A percentile compares a stretch with the other conserved stretches of the same genome.
Conservation (phyloP, 2,329 filamentous ascomycete species). For the Neofusicoccum umdonicola region DNA sequence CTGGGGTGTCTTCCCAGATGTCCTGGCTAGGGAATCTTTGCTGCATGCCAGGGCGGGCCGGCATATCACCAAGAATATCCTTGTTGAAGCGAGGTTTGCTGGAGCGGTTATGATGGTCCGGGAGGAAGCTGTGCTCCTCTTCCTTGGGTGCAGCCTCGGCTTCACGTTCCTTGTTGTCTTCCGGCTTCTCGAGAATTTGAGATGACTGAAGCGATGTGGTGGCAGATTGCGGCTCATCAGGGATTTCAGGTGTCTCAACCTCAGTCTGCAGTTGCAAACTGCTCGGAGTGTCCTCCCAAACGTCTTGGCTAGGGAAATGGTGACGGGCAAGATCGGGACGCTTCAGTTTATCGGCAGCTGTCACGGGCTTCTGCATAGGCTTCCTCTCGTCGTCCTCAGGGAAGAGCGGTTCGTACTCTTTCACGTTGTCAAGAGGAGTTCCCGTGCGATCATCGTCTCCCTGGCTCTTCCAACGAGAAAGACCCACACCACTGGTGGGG, state of each 20-base stretch:
- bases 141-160: constrained; percentile 42
- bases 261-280: constrained; percentile 75
- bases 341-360: constrained; percentile 57
- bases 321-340: constrained; percentile 49
- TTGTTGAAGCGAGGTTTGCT: constrained; percentile 59
- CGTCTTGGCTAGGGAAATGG: constrained; percentile 89
- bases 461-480: constrained; percentile 55
- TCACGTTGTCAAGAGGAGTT: constrained; percentile 79
- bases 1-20: constrained; percentile 91
- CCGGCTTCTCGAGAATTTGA: constrained; percentile 45
- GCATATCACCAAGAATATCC: constrained; percentile 46
- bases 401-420: constrained; percentile 94
- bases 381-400: constrained; percentile 65
- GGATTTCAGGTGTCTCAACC: constrained; percentile 75
- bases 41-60: constrained; percentile 55
- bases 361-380: constrained; percentile 51
- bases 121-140: constrained; percentile 43
- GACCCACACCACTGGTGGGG: constrained; percentile 39
- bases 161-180: constrained; percentile 51
- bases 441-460: constrained; percentile 52
- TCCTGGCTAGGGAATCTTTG: constrained; percentile 87
- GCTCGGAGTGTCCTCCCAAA: constrained; percentile 94
- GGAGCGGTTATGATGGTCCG: constrained; percentile 52
- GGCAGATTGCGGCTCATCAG: constrained; percentile 45
- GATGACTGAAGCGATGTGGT: constrained; percentile 29